These are phyloP conservation scores for Tulasnella sp. DNA, from an alignment of 768 basidiomycete genomes.

Conservation along the genomic window DNA sequence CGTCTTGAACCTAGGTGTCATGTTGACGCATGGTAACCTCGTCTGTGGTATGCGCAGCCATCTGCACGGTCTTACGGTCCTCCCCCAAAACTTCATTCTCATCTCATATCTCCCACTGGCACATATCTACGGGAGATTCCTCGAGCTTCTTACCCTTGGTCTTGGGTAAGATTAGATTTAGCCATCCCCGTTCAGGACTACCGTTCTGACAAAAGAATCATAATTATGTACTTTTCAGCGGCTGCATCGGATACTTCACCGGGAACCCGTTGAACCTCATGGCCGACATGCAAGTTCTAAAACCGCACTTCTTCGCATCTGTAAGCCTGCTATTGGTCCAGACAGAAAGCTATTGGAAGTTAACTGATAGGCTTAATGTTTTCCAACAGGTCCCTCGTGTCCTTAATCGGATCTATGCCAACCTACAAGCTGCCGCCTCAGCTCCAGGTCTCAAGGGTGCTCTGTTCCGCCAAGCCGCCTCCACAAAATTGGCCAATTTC, in stretches of 20 bases:
- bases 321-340: background rate
- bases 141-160: conserved; percentile 2
- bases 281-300: conserved; percentile 75
- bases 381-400: conserved; percentile 55
- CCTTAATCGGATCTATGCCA: conserved; percentile 65
- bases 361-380: too few relatives aligned
- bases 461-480: conserved; percentile 68
- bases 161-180: conserved; percentile 8
- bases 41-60: background rate
- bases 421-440: conserved; percentile 35
- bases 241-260: conserved; percentile 71
- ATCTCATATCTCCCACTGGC: conserved; percentile 29
- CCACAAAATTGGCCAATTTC: conserved; percentile 61
- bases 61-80: background rate
- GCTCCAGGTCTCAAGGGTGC: conserved; percentile 58
- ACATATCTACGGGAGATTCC: conserved; percentile 71
- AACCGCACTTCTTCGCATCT: conserved; percentile 65
- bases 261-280: conserved; percentile 83
- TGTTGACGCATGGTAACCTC: conserved; percentile 14
- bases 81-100: background rate
- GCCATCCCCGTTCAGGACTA: background rate
- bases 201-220: conserved; percentile 38
- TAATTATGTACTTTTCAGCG: conserved; percentile 46
- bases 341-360: background rate
- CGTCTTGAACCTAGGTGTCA: background rate